Evolutionary conservation across 164 flowering plant genomes (phyloP), one percentile per base, ranked within the genome.

Genomic region (Platanus orientalis): DNA sequence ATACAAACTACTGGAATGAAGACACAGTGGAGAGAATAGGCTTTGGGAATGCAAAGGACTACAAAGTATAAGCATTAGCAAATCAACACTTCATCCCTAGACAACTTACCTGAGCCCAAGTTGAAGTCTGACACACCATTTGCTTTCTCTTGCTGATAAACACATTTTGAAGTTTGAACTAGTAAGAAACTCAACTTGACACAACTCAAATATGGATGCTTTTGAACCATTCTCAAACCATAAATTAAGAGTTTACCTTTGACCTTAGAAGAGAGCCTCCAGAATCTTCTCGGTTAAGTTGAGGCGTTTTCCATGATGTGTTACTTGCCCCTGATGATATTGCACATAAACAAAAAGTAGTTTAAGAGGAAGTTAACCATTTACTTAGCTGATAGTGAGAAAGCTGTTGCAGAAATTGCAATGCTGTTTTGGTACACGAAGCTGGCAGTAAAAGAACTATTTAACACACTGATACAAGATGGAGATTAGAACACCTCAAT

Each of bases 71-170:
- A 52, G 61, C 34, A 34, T 39, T 5, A n/a, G 34, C 57, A 39
- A 27, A 23, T 24, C 28, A 47, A 24, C 44, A 51, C 30, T 36
- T 36, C n/a, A n/a, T 7, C 12, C 42, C 42, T 36, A 10, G 9
- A 36, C 12, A 36, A 32, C 62, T 28, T 36, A 84, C 96, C 96
- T 87, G 90, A 74, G 61, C 60, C 71, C 16, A 28, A 34, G 63
- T 83, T 81, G 65, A 57, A 66, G n/a, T 78, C 85, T 32, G 64
- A 49, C 70, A 61, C 80, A 40, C 89, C 90, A 78, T 84, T 80
- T 10, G 57, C 76, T 71, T 72, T 72, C 21, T 73, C 69, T 72
- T 79, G 80, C 85, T 85, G 90, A 51, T 34, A 56, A 24, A 54
- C 63, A 63, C 44, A 65, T 7, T 47, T 32, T 36, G 12, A 36